Evolutionary conservation across 2,329 filamentous ascomycete genomes (phyloP), one percentile per base, ranked within the genome.

Genomic region (Stemphylium vesicarium): DNA sequence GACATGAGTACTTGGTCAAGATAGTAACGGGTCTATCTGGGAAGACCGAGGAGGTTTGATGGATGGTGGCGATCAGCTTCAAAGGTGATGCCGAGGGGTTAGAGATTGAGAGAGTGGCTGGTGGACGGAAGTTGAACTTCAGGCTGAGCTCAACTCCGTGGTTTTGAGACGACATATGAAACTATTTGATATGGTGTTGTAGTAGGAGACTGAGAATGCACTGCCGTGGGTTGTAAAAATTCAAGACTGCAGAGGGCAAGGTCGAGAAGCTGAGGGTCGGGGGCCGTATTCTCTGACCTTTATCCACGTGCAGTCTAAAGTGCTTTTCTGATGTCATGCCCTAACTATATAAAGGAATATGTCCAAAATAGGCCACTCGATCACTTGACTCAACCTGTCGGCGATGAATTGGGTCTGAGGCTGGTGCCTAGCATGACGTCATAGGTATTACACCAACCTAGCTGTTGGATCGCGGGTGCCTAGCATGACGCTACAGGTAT

Each of bases 1-100:
- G 53, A 56, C 49, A 56, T 44, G 49, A 53, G 43, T 52, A 56
- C 12, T 56, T 52, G 29, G 53, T 56, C 31, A 56, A 53, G 26
- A 56, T 56, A 48, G 49, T 56, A 44, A 56, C 49, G 32, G 43
- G 31, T 43, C 38, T 43, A 49, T 56, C 43, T 39, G 49, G 53
- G 32, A 53, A 56, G 37, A 40, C 37, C 38, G 49, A 56, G 29
- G 49, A 43, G 38, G 43, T 44, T 53, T 56, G 49, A 20, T 53
- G 29, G 49, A 56, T 56, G 16, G 49, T 56, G 31, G 53, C 49
- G 32, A 56, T 56, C 31, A 56, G 49, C 49, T 56, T 53, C 20
- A 56, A 37, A 57, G 49, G 44, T 39, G 49, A 57, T 43, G 48
- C 40, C 20, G 43, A 52, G 48, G 48, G 46, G 43, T 56, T 46